Evolutionary conservation across 2,329 filamentous ascomycete genomes (phyloP).

Genomic region (Ophiostoma sp.): DNA sequence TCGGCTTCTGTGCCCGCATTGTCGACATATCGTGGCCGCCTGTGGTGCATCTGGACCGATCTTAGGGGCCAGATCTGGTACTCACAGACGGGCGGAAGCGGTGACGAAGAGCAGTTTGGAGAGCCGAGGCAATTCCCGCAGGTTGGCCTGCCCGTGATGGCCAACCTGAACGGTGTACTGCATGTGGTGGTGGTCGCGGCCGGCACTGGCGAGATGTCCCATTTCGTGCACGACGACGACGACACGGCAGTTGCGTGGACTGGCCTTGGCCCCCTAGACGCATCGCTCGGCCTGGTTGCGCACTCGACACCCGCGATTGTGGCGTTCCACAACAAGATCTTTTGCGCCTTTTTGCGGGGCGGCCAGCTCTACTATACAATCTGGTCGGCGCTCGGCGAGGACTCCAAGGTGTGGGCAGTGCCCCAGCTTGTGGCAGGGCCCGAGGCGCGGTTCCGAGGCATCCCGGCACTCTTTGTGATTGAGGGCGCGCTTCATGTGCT

Average conservation of each 20-base stretch:
- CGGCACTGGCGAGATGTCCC: constrained; percentile 31
- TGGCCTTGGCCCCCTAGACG: constrained; percentile 29
- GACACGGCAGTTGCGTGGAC: constrained; percentile 30
- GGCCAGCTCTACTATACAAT: constrained; percentile 31
- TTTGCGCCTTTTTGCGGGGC: constrained; percentile 33
- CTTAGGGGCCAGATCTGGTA: constrained; percentile 35
- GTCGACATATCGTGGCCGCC: constrained; percentile 34
- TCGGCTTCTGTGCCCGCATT: constrained; percentile 35
- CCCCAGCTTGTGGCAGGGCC: constrained; percentile 22
- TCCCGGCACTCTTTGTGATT: constrained; percentile 35
- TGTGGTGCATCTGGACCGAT: constrained; percentile 36
- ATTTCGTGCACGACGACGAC: constrained; percentile 35
- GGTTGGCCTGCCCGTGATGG: constrained; percentile 33
- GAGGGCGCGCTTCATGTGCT: constrained; percentile 34
- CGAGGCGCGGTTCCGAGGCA: constrained; percentile 31
- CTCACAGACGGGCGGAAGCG: constrained; percentile 30
- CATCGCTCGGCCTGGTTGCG: constrained; percentile 28
- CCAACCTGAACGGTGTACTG: constrained; percentile 35
- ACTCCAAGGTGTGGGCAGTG: constrained; percentile 26
- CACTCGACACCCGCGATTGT: constrained; percentile 32
- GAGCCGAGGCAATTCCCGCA: constrained; percentile 31
- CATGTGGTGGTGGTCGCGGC: constrained; percentile 34
- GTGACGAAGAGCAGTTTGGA: constrained; percentile 31
- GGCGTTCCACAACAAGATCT: constrained; percentile 36
- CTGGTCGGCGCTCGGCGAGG: constrained; percentile 29